Base-by-base conservation (phyloP, 768 basidiomycete genomes). In the Lactarius pseudohatsudake region DNA sequence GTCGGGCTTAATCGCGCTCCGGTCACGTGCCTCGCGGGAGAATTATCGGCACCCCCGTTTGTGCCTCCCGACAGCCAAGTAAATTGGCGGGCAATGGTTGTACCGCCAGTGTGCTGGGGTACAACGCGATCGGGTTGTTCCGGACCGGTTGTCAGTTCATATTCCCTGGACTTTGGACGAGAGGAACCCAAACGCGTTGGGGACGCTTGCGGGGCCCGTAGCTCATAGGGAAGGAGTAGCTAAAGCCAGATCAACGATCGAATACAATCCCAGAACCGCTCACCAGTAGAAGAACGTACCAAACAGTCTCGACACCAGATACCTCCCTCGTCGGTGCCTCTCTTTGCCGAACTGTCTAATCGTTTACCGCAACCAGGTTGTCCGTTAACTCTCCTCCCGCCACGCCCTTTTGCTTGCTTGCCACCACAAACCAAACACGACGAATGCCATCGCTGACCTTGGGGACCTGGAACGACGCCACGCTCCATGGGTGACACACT, bases 291-390 rank as follows among this genome's bases (percentile, higher is more conserved):
- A 53, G 1, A 47, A 62, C 62, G 40, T 78, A 93, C 92, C 72
- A 87, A 78, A 75, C 92, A 94, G 76, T 92, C 91, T 71, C 91
- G 82, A 76, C 92, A 94, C 89, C 91, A 94, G 34, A 92, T 84
- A 15, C 84, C 64, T 11, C 64, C 82, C 0, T 88, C 88, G 43
- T 87, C 84, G 11, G 76, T 78, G 72, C 89, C 90, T 38, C 79
- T 82, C 76, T 90, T 93, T 15, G 92, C 92, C 30, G 87, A 91
- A 70, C 90, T 91, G 73, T 94, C 92, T 16, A 94, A 76, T 69
- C 82, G 86, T 79, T 94, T 94, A 11, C 91, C 89, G 71, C 92
- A 94, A 10, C 92, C 92, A 10, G 90, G 86, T 67, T 83, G 82
- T 26, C 81, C 84, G 57, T 81, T 83, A 68, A 84, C 84, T 77